These are phyloP conservation scores for Sphagnum contortum DNA, from an alignment of 225 moss, liverwort and hornwort species.

Conservation along the genomic window DNA sequence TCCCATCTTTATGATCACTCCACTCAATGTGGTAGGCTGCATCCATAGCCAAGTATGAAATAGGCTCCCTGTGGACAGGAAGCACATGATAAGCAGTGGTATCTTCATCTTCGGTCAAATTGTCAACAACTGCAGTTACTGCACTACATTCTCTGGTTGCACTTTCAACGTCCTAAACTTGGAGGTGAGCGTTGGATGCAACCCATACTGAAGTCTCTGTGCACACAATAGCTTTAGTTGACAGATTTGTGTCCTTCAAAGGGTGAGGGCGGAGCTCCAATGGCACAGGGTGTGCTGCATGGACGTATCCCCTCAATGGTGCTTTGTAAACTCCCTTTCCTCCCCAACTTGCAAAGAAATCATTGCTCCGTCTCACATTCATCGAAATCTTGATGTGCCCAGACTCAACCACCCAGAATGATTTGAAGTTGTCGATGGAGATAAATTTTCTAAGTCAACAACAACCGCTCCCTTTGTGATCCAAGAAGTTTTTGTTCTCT, in stretches of 20 bases:
- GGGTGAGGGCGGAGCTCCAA: slow-evolving; percentile 92
- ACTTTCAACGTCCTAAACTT: slow-evolving; percentile 75
- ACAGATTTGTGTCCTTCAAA: slow-evolving; percentile 49
- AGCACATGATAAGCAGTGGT: slow-evolving; percentile 64
- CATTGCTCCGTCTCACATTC: slow-evolving; percentile 8
- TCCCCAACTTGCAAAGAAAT: slow-evolving; percentile 47
- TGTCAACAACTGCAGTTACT: slow-evolving; percentile 46
- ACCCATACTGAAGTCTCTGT: slow-evolving; percentile 69
- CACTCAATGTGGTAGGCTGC: slow-evolving; percentile 65
- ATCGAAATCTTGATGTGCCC: slow-evolving; percentile 7
- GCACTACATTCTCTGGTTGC: slow-evolving; percentile 51
- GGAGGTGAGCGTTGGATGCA: slow-evolving; percentile 59
- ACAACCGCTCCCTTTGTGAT: slow-evolving; percentile 8
- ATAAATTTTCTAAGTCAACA: too few species aligned
- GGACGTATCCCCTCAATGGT: slow-evolving; percentile 55
- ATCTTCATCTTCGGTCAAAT: slow-evolving; percentile 78
- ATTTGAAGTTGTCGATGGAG: slow-evolving; percentile 10
- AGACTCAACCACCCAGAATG: slow-evolving; percentile 6
- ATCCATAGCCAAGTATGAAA: slow-evolving; percentile 63
- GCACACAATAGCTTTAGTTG: slow-evolving; percentile 50
- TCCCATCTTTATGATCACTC: slow-evolving; percentile 94
- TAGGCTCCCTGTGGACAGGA: slow-evolving; percentile 48
- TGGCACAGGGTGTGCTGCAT: slow-evolving; percentile 55
- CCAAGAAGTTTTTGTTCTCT: slow-evolving; percentile 4
- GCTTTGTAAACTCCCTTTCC: too few species aligned